Base-by-base conservation (phyloP, 1,284 basidiomycete genomes). In the Sporisorium scitamineum region DNA sequence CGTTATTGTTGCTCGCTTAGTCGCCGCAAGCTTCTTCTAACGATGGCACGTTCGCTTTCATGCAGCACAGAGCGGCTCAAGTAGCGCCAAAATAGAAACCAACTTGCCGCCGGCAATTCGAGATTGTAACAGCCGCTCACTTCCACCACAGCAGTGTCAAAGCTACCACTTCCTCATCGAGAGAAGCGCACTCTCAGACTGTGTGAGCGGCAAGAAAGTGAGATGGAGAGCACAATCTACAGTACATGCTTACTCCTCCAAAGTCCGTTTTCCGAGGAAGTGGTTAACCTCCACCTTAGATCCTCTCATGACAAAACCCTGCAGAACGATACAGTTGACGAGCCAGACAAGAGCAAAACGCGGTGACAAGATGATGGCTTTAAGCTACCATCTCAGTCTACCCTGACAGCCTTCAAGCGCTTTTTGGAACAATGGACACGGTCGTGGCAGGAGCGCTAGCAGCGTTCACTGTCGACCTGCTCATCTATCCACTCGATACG, bases 401-500 rank as follows among this genome's bases (percentile, higher is more conserved):
- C n/a, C n/a, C 13, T 37, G 34, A 8, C 34, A 37, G 34, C 34
- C 11, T 22, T 13, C 51, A 6, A 9, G 42, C 11, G 8, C 31
- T 16, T 14, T 10, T 0, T 44, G 4, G 39, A 18, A 37, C 9
- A 9, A 75, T 75, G 72, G 72, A 75, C 50, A 75, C 72, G 4
- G 72, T 81, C n/a, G 52, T 79, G 3, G 78, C 82, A 5, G 83
- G 83, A 18, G 83, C 82, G 10, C 56, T 73, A 24, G 75, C 81
- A 4, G 83, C 82, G 8, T 76, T 85, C 52, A 76, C 80, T 7
- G 83, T 85, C 24, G 96, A 99, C 86, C 89, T 98, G 60, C 89
- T 97, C 37, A 96, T 98, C 88, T 98, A 94, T 85, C 96, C 96
- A 0, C 91, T 98, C 71, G 96, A 99, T 87, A 97, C 96, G 3